phyloP scores from a whole-genome alignment of 2,329 filamentous ascomycete species.

The Neonectria magnoliae region DNA sequence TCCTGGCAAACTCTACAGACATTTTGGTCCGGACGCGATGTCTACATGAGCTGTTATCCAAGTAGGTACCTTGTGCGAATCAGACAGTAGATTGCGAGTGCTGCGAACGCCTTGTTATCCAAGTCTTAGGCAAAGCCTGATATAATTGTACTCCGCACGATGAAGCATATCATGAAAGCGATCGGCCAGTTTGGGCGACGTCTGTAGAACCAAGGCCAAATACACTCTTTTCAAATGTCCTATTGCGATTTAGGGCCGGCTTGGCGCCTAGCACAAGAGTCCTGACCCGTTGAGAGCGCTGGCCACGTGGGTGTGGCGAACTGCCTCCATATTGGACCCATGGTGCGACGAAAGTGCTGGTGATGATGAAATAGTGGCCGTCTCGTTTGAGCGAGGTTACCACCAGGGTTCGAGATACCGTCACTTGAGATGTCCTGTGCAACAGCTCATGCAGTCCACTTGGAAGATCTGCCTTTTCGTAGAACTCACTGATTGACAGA shows the following conservation, averaged over 20 bases:
- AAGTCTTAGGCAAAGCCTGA: not conserved
- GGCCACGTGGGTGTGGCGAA: not conserved
- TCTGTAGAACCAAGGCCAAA: not conserved
- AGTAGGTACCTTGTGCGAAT: not conserved
- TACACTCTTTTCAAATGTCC: not conserved
- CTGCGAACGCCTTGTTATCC: not conserved
- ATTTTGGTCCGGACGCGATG: not conserved
- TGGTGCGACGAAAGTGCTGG: not conserved
- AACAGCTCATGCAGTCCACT: not conserved
- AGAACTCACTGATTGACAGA: conserved; percentile 2
- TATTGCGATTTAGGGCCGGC: not conserved
- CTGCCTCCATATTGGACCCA: not conserved
- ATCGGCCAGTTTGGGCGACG: not conserved
- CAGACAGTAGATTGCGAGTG: not conserved
- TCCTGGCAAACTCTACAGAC: too few species aligned
- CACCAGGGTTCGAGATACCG: conserved; percentile 3
- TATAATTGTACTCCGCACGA: not conserved
- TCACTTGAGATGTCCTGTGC: not conserved
- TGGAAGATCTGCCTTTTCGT: conserved; percentile 6
- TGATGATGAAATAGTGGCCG: not conserved
- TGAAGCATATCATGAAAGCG: not conserved
- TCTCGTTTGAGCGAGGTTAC: not conserved
- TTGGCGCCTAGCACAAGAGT: not conserved
- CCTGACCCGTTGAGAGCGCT: not conserved
- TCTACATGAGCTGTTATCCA: not conserved